These are phyloP conservation scores for Cenchrus americanus DNA, from an alignment of 176 grass and related monocot genomes.

Conservation along the genomic window DNA sequence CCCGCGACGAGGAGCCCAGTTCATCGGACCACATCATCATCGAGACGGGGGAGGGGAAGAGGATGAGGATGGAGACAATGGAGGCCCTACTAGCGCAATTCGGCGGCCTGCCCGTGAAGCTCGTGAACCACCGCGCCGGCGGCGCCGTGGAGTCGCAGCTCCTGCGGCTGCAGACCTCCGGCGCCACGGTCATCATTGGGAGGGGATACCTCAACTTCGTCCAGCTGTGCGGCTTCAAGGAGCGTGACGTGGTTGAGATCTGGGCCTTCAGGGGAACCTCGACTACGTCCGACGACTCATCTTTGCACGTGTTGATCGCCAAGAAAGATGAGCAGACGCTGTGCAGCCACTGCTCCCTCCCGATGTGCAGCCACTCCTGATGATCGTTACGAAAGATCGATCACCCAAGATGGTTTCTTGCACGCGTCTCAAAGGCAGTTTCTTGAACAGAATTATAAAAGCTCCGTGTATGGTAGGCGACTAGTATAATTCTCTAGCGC, in stretches of 20 bases:
- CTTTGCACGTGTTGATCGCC: constrained; percentile 40
- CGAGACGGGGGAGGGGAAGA: not conserved
- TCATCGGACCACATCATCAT: not conserved
- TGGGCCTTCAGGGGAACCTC: not conserved
- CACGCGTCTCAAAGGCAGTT: not conserved
- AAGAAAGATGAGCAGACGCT: not conserved
- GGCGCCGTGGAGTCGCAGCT: not conserved
- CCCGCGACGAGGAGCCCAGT: not conserved
- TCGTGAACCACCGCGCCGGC: not conserved
- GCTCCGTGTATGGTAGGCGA: not conserved
- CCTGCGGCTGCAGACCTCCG: not conserved
- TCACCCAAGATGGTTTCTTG: not conserved
- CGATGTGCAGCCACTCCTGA: not conserved
- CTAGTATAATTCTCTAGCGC: not conserved
- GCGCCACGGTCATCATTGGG: not conserved
- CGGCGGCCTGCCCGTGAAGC: not conserved
- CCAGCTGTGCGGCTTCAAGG: not conserved
- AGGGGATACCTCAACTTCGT: not conserved
- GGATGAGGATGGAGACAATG: not conserved
- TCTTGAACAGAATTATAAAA: not conserved
- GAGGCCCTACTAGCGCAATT: too few species aligned
- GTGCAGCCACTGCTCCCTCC: not conserved
- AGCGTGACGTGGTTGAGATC: not conserved
- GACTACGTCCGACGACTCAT: not conserved
- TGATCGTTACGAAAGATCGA: not conserved